A percentile compares a stretch with the other conserved stretches of the same genome.
phyloP scores from a whole-genome alignment of 441 rosid genomes.

The Biscutella laevigata region DNA sequence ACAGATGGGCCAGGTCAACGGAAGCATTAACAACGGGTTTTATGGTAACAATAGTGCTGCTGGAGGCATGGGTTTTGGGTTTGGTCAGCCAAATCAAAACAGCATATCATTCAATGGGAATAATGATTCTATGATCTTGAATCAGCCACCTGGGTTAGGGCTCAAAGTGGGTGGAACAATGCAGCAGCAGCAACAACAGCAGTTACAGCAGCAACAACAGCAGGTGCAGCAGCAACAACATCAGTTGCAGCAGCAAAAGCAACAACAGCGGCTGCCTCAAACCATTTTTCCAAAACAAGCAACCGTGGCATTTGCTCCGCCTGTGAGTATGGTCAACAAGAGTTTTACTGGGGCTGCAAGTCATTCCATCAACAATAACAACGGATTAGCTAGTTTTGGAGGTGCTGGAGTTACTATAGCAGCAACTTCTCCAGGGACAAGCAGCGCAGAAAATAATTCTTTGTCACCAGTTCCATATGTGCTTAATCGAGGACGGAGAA shows the following conservation, averaged over 20 bases:
- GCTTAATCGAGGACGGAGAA: conserved; percentile 49
- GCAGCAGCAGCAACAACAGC: conserved; percentile 34
- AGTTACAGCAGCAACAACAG: conserved; percentile 14
- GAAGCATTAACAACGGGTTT: conserved; percentile 27
- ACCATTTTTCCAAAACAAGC: conserved; percentile 55
- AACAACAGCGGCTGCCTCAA: conserved; percentile 32
- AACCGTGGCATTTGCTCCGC: conserved; percentile 32
- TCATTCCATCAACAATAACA: conserved; percentile 17
- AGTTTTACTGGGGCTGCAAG: conserved; percentile 15
- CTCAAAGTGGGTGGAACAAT: conserved; percentile 37
- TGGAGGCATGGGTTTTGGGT: conserved; percentile 37
- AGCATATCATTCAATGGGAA: conserved; percentile 32
- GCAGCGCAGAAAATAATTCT: conserved; percentile 36
- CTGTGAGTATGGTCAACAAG: conserved; percentile 22
- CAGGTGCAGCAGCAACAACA: conserved; percentile 27
- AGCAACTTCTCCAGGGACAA: conserved; percentile 33
- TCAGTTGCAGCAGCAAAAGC: conserved; percentile 34
- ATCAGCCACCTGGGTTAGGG: conserved; percentile 40
- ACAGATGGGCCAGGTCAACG: conserved; percentile 26
- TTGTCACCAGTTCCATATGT: conserved; percentile 50
- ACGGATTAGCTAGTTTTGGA: conserved; percentile 18
- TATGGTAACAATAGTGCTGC: conserved; percentile 25
- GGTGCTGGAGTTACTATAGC: conserved; percentile 26
- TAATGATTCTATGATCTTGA: conserved; percentile 27
- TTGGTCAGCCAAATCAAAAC: conserved; percentile 33